Evolutionary conservation across 495 filamentous ascomycete species (phyloP).

Genomic region (Aspergillus diversus): DNA sequence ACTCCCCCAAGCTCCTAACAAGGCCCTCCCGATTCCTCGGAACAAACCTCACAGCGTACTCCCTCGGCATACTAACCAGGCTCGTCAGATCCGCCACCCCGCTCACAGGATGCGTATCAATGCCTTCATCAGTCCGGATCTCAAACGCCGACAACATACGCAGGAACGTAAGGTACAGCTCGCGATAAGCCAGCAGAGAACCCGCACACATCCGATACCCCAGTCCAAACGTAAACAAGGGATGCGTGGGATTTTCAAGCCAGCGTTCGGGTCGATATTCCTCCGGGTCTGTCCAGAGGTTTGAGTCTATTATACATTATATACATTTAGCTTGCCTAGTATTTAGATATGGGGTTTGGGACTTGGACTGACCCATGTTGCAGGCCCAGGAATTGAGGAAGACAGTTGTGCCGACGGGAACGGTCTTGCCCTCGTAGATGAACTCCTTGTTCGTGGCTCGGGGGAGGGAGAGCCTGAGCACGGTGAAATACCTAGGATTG

Average conservation of each 20-base stretch:
- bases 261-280: conserved; percentile 8
- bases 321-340: not conserved
- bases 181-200: not conserved
- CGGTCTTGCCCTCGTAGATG: conserved; percentile 53
- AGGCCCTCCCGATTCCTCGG: too few species aligned
- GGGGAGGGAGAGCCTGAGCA: conserved; percentile 54
- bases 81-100: not conserved
- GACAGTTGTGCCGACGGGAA: conserved; percentile 34
- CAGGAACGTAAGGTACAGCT: not conserved
- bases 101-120: not conserved
- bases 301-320: not conserved
- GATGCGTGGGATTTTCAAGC: not conserved
- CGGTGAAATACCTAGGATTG: conserved; percentile 40
- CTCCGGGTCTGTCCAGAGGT: conserved; percentile 5
- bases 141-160: conserved; percentile 2
- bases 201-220: conserved; percentile 15
- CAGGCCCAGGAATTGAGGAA: conserved; percentile 15
- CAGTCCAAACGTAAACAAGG: conserved; percentile 10
- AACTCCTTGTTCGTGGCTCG: conserved; percentile 53
- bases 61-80: not conserved
- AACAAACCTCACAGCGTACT: too few species aligned
- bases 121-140: not conserved
- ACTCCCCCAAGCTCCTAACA: too few species aligned
- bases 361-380: conserved; percentile 5
- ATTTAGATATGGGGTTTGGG: not conserved